phyloP scores from a whole-genome alignment of 2,329 filamentous ascomycete species.

The Madurella mycetomatis region DNA sequence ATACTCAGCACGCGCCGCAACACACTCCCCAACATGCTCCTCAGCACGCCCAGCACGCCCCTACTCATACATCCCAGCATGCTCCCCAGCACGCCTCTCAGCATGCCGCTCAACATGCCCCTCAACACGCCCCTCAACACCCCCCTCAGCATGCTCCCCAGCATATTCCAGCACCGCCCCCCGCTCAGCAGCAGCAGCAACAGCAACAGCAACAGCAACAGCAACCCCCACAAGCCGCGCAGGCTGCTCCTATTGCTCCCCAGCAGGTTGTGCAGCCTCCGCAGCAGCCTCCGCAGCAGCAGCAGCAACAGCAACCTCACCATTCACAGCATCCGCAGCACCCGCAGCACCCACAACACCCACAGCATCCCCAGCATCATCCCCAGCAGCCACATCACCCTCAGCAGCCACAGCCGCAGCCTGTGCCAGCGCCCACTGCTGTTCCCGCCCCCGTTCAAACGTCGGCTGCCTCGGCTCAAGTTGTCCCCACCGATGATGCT shows the following conservation, averaged over 20 bases:
- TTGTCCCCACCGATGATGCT: slow-evolving; percentile 31
- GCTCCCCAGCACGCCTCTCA: slow-evolving; percentile 27
- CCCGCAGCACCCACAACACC: slow-evolving; percentile 7
- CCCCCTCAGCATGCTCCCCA: slow-evolving; percentile 34
- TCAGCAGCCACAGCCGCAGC: slow-evolving; percentile 26
- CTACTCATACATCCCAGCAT: slow-evolving; percentile 25
- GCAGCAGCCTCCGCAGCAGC: neutral
- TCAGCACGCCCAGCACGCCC: slow-evolving; percentile 20
- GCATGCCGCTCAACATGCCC: slow-evolving; percentile 30
- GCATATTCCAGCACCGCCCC: slow-evolving; percentile 22
- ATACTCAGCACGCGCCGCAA: slow-evolving; percentile 28
- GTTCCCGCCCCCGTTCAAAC: slow-evolving; percentile 31
- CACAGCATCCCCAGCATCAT: slow-evolving; percentile 22
- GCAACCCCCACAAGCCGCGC: slow-evolving; percentile 18
- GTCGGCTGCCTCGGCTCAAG: slow-evolving; percentile 31
- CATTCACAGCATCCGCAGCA: slow-evolving; percentile 16
- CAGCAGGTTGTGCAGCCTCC: slow-evolving; percentile 19
- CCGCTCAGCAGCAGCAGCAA: slow-evolving; percentile 24
- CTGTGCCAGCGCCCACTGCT: slow-evolving; percentile 27
- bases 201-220: slow-evolving; percentile 18
- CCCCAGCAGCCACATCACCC: slow-evolving; percentile 24
- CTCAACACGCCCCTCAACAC: slow-evolving; percentile 32
- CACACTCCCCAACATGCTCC: slow-evolving; percentile 25
- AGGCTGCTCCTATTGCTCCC: slow-evolving; percentile 1
- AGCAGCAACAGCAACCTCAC: slow-evolving; percentile 2